Conservation (phyloP, 1,284 basidiomycete species). For the Takashimella koratensis region DNA sequence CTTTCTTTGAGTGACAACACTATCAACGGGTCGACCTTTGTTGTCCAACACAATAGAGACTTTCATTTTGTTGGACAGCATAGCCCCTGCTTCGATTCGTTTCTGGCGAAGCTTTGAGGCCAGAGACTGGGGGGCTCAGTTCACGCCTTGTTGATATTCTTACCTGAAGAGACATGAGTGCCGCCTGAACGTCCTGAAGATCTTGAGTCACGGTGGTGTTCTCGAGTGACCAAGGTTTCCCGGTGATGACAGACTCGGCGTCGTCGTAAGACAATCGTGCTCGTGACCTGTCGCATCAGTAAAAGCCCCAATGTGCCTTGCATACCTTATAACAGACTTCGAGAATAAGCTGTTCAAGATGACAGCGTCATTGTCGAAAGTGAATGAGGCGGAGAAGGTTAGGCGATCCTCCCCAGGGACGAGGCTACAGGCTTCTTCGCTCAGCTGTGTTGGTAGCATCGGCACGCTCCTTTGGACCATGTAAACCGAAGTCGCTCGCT, state of each 20-base stretch:
- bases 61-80: slow-evolving; percentile 68
- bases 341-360: slow-evolving; percentile 87
- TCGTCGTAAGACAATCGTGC: slow-evolving; percentile 79
- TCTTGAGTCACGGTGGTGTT: slow-evolving; percentile 55
- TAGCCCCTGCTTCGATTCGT: slow-evolving; percentile 76
- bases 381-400: slow-evolving; percentile 84
- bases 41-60: slow-evolving; percentile 80
- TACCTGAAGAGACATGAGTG: slow-evolving; percentile 66
- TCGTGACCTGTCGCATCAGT: slow-evolving; percentile 69
- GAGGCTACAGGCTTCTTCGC: slow-evolving; percentile 89
- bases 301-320: neutral
- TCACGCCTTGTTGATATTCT: slow-evolving; percentile 8
- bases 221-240: slow-evolving; percentile 31
- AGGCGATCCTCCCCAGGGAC: slow-evolving; percentile 82
- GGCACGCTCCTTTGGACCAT: slow-evolving; percentile 92
- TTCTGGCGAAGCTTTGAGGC: slow-evolving; percentile 69
- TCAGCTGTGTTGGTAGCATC: slow-evolving; percentile 89
- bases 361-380: slow-evolving; percentile 75
- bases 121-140: slow-evolving; percentile 48
- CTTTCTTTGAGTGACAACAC: slow-evolving; percentile 59
- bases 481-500: slow-evolving; percentile 94
- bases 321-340: slow-evolving; percentile 81
- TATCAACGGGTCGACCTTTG: slow-evolving; percentile 76
- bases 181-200: slow-evolving; percentile 61
- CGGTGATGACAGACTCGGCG: slow-evolving; percentile 77